A percentile compares a stretch with the other conserved stretches of the same genome.
phyloP scores from a whole-genome alignment of 2,329 filamentous ascomycete genomes.

The Pyricularia sp. region DNA sequence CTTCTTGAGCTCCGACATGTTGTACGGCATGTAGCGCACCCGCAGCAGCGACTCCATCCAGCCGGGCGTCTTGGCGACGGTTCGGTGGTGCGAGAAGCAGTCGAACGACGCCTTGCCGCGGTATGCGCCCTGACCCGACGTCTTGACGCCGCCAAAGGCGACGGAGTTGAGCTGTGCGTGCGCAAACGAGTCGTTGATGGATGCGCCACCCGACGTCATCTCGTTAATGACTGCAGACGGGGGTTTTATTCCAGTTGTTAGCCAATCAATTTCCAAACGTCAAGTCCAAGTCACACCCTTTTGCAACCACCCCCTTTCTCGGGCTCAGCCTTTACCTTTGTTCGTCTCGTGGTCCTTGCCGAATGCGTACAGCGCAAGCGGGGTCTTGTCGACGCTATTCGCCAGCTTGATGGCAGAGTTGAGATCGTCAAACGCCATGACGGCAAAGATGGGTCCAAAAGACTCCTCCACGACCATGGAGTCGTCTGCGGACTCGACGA shows the following conservation, averaged over 20 bases:
- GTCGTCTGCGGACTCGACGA: conserved; percentile 67
- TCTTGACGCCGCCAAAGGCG: conserved; percentile 75
- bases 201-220: conserved; percentile 60
- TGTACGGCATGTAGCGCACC: conserved; percentile 60
- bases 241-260: background rate
- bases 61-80: conserved; percentile 49
- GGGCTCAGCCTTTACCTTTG: conserved; percentile 39
- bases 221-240: conserved; percentile 42
- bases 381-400: conserved; percentile 73
- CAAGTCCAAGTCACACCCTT: background rate
- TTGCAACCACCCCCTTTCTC: no score
- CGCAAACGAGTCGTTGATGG: conserved; percentile 44
- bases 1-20: conserved; percentile 31
- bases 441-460: conserved; percentile 86
- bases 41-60: conserved; percentile 61
- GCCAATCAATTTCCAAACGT: background rate
- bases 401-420: conserved; percentile 78
- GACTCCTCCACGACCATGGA: conserved; percentile 74
- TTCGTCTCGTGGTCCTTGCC: conserved; percentile 70
- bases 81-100: conserved; percentile 49
- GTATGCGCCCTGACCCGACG: conserved; percentile 68
- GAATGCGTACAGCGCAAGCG: conserved; percentile 77
- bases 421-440: conserved; percentile 69
- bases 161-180: conserved; percentile 56
- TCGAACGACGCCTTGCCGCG: conserved; percentile 69